These are phyloP conservation scores for Endocalyx cinctus DNA, from an alignment of 2,329 filamentous ascomycete species.

Conservation along the genomic window DNA sequence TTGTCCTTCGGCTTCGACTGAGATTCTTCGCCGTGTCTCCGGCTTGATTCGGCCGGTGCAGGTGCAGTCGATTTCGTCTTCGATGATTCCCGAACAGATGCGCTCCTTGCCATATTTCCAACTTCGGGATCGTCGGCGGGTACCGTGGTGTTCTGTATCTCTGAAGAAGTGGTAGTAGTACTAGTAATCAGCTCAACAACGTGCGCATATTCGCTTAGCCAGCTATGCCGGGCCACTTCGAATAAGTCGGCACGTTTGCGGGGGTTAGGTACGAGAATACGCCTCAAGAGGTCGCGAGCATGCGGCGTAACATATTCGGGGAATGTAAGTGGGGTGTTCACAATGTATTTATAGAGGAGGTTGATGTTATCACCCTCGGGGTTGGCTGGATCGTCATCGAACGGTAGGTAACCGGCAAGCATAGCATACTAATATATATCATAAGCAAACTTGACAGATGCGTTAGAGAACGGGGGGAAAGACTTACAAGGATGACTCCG, in stretches of 20 bases:
- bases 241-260: constrained; percentile 93
- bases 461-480: too few relatives aligned
- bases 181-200: constrained; percentile 97
- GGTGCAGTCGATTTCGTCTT: constrained; percentile 58
- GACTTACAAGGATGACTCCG: constrained; percentile 87
- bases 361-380: constrained; percentile 99
- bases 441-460: too few relatives aligned
- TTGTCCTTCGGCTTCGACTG: constrained; percentile 75
- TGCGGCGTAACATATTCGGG: constrained; percentile 98
- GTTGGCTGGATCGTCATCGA: constrained; percentile 97
- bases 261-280: constrained; percentile 93
- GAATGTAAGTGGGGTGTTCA: constrained; percentile 93
- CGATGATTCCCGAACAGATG: constrained; percentile 82
- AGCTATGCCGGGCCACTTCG: constrained; percentile 95
- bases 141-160: constrained; percentile 77
- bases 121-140: constrained; percentile 53
- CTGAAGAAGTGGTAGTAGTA: constrained; percentile 79
- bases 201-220: constrained; percentile 95
- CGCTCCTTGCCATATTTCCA: constrained; percentile 70
- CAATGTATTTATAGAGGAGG: constrained; percentile 97
- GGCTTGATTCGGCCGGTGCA: constrained; percentile 58
- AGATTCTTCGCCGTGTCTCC: constrained; percentile 62
- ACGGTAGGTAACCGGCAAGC: constrained; percentile 94
- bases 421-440: constrained; percentile 84
- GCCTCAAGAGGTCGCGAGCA: constrained; percentile 82